phyloP scores from a whole-genome alignment of 2,329 filamentous ascomycete genomes.

The Dactylellina drechsleri region DNA sequence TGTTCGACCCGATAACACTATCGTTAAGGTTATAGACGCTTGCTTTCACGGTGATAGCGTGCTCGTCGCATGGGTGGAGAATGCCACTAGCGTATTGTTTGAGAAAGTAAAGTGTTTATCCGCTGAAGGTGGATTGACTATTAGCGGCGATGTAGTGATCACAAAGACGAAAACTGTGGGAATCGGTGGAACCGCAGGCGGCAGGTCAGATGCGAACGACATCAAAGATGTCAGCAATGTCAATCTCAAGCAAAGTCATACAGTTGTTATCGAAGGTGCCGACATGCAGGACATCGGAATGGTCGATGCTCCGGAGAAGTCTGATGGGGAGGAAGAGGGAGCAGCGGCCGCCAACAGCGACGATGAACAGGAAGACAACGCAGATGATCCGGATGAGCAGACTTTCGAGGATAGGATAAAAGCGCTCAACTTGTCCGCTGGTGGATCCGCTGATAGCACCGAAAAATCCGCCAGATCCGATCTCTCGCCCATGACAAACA shows the following conservation, averaged over 20 bases:
- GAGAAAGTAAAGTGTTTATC: slow-evolving; percentile 65
- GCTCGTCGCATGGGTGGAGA: slow-evolving; percentile 65
- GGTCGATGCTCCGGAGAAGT: slow-evolving; percentile 56
- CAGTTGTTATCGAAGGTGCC: slow-evolving; percentile 66
- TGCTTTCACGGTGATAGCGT: slow-evolving; percentile 65
- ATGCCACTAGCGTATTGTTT: slow-evolving; percentile 66
- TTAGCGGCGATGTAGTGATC: slow-evolving; percentile 64
- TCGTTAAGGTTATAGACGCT: slow-evolving; percentile 63
- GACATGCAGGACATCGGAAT: slow-evolving; percentile 64
- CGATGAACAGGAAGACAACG: slow-evolving; percentile 42
- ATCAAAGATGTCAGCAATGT: slow-evolving; percentile 66
- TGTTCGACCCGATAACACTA: slow-evolving; percentile 62
- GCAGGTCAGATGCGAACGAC: slow-evolving; percentile 65
- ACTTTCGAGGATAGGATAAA: slow-evolving; percentile 51
- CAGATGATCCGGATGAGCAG: slow-evolving; percentile 41
- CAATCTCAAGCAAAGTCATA: slow-evolving; percentile 69
- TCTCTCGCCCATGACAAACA: slow-evolving; percentile 59
- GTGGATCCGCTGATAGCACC: slow-evolving; percentile 39
- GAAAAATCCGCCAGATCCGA: slow-evolving; percentile 49
- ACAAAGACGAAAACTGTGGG: slow-evolving; percentile 63
- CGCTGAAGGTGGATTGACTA: slow-evolving; percentile 63
- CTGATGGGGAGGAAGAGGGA: slow-evolving; percentile 58
- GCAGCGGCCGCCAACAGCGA: slow-evolving; percentile 55
- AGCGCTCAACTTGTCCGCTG: slow-evolving; percentile 45
- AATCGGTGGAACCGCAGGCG: slow-evolving; percentile 62